Base-by-base conservation (phyloP, 106 monocot species). In the Xerophyta viscosa region DNA sequence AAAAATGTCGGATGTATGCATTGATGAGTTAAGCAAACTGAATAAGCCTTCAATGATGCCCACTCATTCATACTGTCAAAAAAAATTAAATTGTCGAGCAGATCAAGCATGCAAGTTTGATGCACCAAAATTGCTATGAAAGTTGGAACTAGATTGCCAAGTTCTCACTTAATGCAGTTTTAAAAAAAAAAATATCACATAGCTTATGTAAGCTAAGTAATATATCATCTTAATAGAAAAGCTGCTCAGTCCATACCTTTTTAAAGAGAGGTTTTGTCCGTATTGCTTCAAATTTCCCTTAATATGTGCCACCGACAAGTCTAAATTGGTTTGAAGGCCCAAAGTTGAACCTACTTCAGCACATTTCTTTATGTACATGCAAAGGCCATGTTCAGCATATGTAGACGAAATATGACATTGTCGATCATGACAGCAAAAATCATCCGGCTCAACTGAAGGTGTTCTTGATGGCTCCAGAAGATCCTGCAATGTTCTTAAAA, bases 341-440 rank as follows among this genome's bases (percentile, higher is more conserved):
- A 77, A 26, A 57, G 37, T 63, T 47, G 50, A 58, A 25, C 53
- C 66, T 28, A 46, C 24, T 23, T 48, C 22, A 17, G 53, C 56
- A 57, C 63, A 61, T 20, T 64, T 66, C 8, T 36, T 66, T 57
- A 66, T n/a, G 58, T 76, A 77, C 50, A 76, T 54, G 46, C 77
- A 79, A 41, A 98, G 64, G 47, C 86, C 90, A 77, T 90, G 86
- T 37, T 80, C 71, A 62, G 74, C 63, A 68, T 69, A 82, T 25
- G 66, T 73, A 20, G 90, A 90, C 47, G 74, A 76, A 54, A 98
- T 86, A 66, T 86, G 79, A 54, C 68, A 20, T 61, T 71, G 82
- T n/a, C 72, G 49, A 42, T 75, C 82, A 60, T 71, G 56, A 61
- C 75, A 81, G 10, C 81, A 82, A 20, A 57, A 45, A 20, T 41